These are phyloP conservation scores for Colletotrichum tropicicola DNA, from an alignment of 2,329 filamentous ascomycete species.

Conservation along the genomic window DNA sequence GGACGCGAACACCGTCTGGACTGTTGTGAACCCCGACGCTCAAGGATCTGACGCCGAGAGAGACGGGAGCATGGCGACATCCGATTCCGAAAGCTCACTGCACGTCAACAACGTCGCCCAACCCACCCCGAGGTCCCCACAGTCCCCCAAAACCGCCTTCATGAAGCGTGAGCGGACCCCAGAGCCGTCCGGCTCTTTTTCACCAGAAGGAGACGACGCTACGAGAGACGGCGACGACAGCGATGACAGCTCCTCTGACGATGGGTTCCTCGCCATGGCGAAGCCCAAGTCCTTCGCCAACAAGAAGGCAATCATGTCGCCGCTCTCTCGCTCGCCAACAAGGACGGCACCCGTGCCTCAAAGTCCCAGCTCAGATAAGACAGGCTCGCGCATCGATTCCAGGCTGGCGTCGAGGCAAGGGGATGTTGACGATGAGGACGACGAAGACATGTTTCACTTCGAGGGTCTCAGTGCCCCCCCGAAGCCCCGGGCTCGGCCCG, in stretches of 20 bases:
- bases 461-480: constrained; percentile 47
- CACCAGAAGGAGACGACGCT: not conserved
- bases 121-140: not conserved
- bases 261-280: constrained; percentile 51
- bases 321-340: constrained; percentile 23
- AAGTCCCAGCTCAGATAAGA: constrained; percentile 10
- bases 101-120: constrained; percentile 2
- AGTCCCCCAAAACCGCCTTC: not conserved
- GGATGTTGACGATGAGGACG: constrained; percentile 20
- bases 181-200: not conserved
- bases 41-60: constrained; percentile 13
- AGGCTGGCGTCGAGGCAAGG: not conserved
- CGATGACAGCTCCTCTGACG: constrained; percentile 47
- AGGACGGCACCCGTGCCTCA: not conserved
- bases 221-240: constrained; percentile 27
- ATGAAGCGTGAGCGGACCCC: not conserved
- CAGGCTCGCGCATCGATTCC: not conserved
- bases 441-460: constrained; percentile 57
- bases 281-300: constrained; percentile 42
- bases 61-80: constrained; percentile 21
- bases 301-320: constrained; percentile 35
- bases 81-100: constrained; percentile 19
- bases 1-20: constrained; percentile 63
- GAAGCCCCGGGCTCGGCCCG: constrained; percentile 35
- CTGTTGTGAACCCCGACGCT: constrained; percentile 48